Base-by-base conservation (phyloP, 2,329 filamentous ascomycete species). In the Venturiaceae sp. region DNA sequence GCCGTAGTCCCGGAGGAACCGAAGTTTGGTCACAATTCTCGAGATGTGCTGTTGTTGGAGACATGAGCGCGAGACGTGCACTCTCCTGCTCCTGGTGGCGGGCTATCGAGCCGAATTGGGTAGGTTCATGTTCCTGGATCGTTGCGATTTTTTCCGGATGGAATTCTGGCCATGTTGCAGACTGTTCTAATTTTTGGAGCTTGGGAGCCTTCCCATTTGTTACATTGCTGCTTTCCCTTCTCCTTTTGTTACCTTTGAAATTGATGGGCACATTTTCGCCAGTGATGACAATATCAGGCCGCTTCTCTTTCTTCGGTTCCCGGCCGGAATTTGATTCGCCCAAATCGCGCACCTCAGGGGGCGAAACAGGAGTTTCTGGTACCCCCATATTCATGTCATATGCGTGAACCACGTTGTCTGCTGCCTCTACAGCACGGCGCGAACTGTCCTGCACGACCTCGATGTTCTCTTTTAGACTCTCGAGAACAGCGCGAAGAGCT, bases 361-460 rank as follows among this genome's bases (percentile, higher is more conserved):
- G 53, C 8, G 37, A 44, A 3, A 66, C 63, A 7, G 81, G 82
- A 13, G 80, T 83, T 62, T 86, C 83, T n/a, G 86, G 85, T 44
- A 89, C 79, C 64, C 86, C 82, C 83, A 88, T 86, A 66, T 88
- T 85, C 70, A 88, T 81, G 66, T 88, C 86, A 64, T 88, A 88
- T 13, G 86, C 86, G 69, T 88, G 84, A 9, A 89, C 85, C 19
- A 89, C 85, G 64, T 89, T 89, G 68, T 89, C 86, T 7, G 86
- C 86, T 21, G 86, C 86, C 69, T 88, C 86, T 3, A 89, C 83
- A 1, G 86, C 86, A 60, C 86, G 78, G 66, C 84, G 80, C 58
- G 86, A 86, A 67, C 84, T 88, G 66, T 88, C 86, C 78, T 89
- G 86, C 47, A 87, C 83, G 55, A 83, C 80, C 69, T 89, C 85